These are phyloP conservation scores for Zymoseptoria passerinii DNA, from an alignment of 2,329 filamentous ascomycete species.

Conservation along the genomic window DNA sequence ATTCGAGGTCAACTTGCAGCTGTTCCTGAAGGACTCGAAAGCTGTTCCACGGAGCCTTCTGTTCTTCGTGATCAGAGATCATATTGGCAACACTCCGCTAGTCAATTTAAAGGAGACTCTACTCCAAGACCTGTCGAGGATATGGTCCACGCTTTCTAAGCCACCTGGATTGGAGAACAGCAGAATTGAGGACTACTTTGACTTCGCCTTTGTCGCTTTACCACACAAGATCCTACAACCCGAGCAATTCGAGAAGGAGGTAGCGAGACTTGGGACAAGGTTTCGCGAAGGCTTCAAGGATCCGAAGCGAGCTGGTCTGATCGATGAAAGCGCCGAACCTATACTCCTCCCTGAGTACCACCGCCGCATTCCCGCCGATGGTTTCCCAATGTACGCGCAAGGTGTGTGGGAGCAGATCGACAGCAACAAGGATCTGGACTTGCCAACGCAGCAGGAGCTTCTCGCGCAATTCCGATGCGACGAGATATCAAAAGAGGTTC, in stretches of 20 bases:
- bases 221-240: slow-evolving; percentile 96
- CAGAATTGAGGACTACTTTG: slow-evolving; percentile 92
- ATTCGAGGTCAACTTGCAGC: slow-evolving; percentile 94
- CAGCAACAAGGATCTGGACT: slow-evolving; percentile 93
- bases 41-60: slow-evolving; percentile 82
- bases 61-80: slow-evolving; percentile 98
- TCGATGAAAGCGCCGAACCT: slow-evolving; percentile 65
- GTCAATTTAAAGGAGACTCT: slow-evolving; percentile 84
- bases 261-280: slow-evolving; percentile 67
- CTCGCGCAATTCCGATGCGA: slow-evolving; percentile 96
- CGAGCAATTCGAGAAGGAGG: slow-evolving; percentile 77
- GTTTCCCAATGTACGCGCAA: slow-evolving; percentile 88
- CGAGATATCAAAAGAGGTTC: slow-evolving; percentile 85
- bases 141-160: slow-evolving; percentile 91
- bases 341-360: slow-evolving; percentile 93
- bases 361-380: slow-evolving; percentile 88
- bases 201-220: slow-evolving; percentile 91
- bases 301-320: slow-evolving; percentile 50
- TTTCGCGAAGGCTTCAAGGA: slow-evolving; percentile 77
- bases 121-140: slow-evolving; percentile 79
- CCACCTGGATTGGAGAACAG: slow-evolving; percentile 80
- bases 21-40: slow-evolving; percentile 94
- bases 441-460: slow-evolving; percentile 94
- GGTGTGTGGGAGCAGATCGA: slow-evolving; percentile 98
- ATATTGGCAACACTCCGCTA: slow-evolving; percentile 84